A percentile compares a stretch with the other conserved stretches of the same genome.
Evolutionary conservation across 2,329 filamentous ascomycete genomes (phyloP).

Genomic region (Fusarium chaquense): DNA sequence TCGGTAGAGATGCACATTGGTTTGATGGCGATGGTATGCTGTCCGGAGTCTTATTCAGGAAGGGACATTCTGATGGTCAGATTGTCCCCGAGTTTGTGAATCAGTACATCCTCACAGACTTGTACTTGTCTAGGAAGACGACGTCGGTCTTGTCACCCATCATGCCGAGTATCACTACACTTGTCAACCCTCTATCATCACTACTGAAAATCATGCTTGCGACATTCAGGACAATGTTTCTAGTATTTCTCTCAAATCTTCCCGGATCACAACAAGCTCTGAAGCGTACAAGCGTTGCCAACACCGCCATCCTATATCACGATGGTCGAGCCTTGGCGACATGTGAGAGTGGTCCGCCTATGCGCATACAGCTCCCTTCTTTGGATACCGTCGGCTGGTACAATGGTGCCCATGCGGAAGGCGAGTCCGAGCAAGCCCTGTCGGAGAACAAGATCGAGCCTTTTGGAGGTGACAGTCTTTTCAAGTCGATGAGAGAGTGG

Average conservation of each 20-base stretch:
- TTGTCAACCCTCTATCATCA: constrained; percentile 65
- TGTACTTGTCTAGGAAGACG: constrained; percentile 67
- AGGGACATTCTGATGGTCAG: constrained; percentile 47
- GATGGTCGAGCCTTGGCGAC: constrained; percentile 76
- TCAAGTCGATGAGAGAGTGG: constrained; percentile 76
- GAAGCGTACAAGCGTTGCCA: constrained; percentile 77
- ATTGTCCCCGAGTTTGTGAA: constrained; percentile 75
- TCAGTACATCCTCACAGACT: constrained; percentile 75
- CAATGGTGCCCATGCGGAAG: constrained; percentile 70
- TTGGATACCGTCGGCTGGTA: constrained; percentile 79
- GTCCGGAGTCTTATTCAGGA: constrained; percentile 70
- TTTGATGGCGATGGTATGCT: constrained; percentile 84
- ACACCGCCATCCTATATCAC: constrained; percentile 75
- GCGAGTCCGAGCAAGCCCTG: constrained; percentile 43
- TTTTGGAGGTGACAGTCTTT: constrained; percentile 67
- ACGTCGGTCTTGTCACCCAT: constrained; percentile 65
- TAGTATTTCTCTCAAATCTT: constrained; percentile 56
- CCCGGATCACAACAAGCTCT: constrained; percentile 61
- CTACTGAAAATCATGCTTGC: constrained; percentile 9
- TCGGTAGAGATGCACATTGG: constrained; percentile 75
- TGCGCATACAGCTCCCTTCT: constrained; percentile 71
- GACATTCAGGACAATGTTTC: constrained; percentile 23
- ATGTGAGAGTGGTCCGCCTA: constrained; percentile 78
- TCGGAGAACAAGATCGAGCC: background rate
- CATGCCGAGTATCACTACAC: constrained; percentile 74